phyloP scores from a whole-genome alignment of 352 stramenopile genomes.

The Phytophthora tentaculata region DNA sequence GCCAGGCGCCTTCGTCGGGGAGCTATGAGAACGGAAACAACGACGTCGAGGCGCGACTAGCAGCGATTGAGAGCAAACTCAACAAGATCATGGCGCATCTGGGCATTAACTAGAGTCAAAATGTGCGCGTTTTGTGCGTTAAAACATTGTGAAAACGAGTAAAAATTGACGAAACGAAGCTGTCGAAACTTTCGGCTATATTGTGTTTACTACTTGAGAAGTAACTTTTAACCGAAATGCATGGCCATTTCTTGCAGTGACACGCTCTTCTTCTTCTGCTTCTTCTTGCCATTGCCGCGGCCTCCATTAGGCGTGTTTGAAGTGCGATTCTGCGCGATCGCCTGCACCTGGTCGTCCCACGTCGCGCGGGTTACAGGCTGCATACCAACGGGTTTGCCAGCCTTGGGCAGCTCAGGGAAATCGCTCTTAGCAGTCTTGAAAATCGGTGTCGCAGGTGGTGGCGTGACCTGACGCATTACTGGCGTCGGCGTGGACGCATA shows the following conservation, averaged over 20 bases:
- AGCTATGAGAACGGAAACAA: slow-evolving; percentile 35
- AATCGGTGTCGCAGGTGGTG: slow-evolving; percentile 26
- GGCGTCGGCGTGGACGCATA: slow-evolving; percentile 44
- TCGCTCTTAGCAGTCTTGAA: slow-evolving; percentile 73
- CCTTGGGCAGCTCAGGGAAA: slow-evolving; percentile 77
- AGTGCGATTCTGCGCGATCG: slow-evolving; percentile 69
- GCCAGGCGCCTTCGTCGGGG: slow-evolving; percentile 20
- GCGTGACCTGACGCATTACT: slow-evolving; percentile 28
- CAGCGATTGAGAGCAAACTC: slow-evolving; percentile 85
- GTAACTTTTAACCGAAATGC: slow-evolving; percentile 65
- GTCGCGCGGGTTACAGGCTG: slow-evolving; percentile 81
- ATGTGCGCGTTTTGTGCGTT: slow-evolving; percentile 11
- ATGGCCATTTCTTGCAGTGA: slow-evolving; percentile 83
- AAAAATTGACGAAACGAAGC: background rate
- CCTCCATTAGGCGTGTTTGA: slow-evolving; percentile 25
- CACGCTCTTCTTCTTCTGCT: slow-evolving; percentile 89
- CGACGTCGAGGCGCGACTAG: slow-evolving; percentile 66
- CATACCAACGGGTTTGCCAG: slow-evolving; percentile 60
- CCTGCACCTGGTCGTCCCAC: slow-evolving; percentile 80
- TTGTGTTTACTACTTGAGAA: no score
- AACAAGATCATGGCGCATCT: slow-evolving; percentile 91
- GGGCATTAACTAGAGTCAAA: slow-evolving; percentile 52
- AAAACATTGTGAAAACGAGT: slow-evolving; percentile 4
- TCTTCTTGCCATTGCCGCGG: slow-evolving; percentile 59
- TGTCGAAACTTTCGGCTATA: background rate